Base-by-base conservation (phyloP, 495 filamentous ascomycete genomes). In the Emericellopsis terricola region DNA sequence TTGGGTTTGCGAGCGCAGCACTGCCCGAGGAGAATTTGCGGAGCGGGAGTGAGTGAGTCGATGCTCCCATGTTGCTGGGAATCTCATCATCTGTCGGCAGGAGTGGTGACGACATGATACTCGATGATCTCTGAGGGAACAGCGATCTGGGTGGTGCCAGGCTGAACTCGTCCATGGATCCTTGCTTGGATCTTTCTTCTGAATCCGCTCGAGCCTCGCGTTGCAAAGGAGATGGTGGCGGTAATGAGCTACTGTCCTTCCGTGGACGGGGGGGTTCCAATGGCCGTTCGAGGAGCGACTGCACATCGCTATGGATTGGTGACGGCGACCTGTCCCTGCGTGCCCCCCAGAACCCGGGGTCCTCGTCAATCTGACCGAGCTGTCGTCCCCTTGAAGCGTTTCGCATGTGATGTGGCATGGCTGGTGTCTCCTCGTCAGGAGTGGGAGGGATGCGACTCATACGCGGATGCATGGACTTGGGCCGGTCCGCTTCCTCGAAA, bases 391-490 rank as follows among this genome's bases (percentile, higher is more conserved):
- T 53, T 15, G 43, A 15, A 19, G 5, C 11, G n/a, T 32, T 20
- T 8, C n/a, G 19, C 2, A 35, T 13, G 21, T 23, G 19, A 6
- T 26, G 23, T 24, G 33, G 33, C 5, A 35, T 21, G 15, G 20
- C 33, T 15, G 33, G 33, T 15, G 24, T 13, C 10, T 23, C 19
- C 14, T 35, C 33, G 2, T 19, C 19, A n/a, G 27, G 3, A 17
- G 33, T 19, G 27, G 57, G 58, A 10, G 69, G 66, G 28, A 79
- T 55, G 11, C 62, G 65, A 47, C 79, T 81, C 51, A 86, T 65
- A 13, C 71, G 67, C 27, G 79, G 78, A 45, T 86, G 71, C 51
- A 79, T 68, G 8, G 80, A 86, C 28, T 70, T 60, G 1, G 78
- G 79, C 32, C 80, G 69, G 65, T 65, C 38, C 55, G 29, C 15